These are phyloP conservation scores for Camelina sativa DNA, from an alignment of 345 rosid genomes.

Conservation along the genomic window DNA sequence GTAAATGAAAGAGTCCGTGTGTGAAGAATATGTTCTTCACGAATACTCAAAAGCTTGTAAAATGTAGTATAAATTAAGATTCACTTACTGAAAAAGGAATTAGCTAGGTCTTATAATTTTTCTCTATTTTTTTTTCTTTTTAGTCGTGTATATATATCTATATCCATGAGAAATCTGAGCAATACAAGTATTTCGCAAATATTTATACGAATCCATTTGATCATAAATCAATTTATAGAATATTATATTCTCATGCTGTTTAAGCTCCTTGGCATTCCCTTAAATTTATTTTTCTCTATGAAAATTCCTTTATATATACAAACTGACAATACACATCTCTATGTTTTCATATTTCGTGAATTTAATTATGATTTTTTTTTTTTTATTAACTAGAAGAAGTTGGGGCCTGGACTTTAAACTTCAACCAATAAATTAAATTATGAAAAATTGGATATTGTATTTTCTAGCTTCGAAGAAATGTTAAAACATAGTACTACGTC, in stretches of 20 bases:
- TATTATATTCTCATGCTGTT: neutral
- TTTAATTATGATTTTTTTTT: neutral
- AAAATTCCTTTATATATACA: neutral
- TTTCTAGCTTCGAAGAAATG: neutral
- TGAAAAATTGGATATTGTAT: neutral
- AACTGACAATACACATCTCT: neutral
- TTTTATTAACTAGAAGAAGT: too few species aligned
- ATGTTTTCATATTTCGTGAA: neutral
- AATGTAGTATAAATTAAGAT: neutral
- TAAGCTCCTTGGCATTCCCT: neutral
- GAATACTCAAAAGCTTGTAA: neutral
- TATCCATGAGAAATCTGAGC: too few species aligned
- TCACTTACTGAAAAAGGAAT: neutral
- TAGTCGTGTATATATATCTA: too few species aligned
- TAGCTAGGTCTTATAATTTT: too few species aligned
- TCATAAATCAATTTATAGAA: too few species aligned
- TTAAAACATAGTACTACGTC: too few species aligned
- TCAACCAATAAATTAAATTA: neutral
- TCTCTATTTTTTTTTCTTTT: too few species aligned
- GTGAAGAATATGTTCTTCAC: neutral
- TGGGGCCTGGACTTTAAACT: too few species aligned
- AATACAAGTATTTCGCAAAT: too few species aligned
- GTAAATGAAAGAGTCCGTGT: neutral
- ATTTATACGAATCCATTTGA: too few species aligned
- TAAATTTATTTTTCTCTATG: neutral